Percentiles rank a stretch among this genome's conserved stretches.
Evolutionary conservation across 1,284 basidiomycete genomes (phyloP).

Genomic region (Gomphus bonarii): DNA sequence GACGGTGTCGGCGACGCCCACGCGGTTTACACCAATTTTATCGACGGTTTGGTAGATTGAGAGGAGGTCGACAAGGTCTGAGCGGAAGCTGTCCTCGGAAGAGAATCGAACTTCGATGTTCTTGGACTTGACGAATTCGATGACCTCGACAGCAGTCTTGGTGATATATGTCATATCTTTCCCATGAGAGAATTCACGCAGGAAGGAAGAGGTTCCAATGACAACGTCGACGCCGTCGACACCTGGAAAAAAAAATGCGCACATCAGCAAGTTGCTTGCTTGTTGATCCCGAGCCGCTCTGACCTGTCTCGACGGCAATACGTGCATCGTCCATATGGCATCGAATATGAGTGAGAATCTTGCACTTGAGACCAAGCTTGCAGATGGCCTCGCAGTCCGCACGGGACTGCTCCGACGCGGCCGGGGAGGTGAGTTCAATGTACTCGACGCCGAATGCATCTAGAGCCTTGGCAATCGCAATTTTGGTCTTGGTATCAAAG

Average conservation of each 20-base stretch:
- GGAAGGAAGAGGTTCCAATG: constrained; percentile 98
- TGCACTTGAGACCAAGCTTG: constrained; percentile 95
- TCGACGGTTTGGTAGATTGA: constrained; percentile 99
- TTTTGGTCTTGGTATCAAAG: constrained; percentile 99
- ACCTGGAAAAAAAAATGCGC: constrained; percentile 41
- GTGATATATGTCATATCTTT: constrained; percentile 99
- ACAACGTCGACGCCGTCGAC: constrained; percentile 99
- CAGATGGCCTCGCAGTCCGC: constrained; percentile 97
- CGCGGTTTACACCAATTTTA: constrained; percentile 98
- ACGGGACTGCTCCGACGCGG: constrained; percentile 94
- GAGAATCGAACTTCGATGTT: constrained; percentile 99
- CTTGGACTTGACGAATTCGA: constrained; percentile 99
- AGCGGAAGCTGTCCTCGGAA: constrained; percentile 99
- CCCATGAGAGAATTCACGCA: constrained; percentile 98
- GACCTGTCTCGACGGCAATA: constrained; percentile 97
- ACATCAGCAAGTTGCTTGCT: constrained; percentile 3
- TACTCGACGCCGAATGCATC: constrained; percentile 99
- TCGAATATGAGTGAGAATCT: constrained; percentile 98
- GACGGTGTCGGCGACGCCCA: constrained; percentile 98
- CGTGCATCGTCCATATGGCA: constrained; percentile 99
- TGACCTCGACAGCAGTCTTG: constrained; percentile 97
- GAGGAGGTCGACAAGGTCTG: constrained; percentile 96
- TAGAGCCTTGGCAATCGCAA: constrained; percentile 95
- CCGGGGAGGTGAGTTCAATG: constrained; percentile 98
- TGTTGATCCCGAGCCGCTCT: constrained; percentile 16